A percentile compares a stretch with the other conserved stretches of the same genome.
Evolutionary conservation across 495 filamentous ascomycete species (phyloP).

Genomic region (Aspergillus conjunctus): DNA sequence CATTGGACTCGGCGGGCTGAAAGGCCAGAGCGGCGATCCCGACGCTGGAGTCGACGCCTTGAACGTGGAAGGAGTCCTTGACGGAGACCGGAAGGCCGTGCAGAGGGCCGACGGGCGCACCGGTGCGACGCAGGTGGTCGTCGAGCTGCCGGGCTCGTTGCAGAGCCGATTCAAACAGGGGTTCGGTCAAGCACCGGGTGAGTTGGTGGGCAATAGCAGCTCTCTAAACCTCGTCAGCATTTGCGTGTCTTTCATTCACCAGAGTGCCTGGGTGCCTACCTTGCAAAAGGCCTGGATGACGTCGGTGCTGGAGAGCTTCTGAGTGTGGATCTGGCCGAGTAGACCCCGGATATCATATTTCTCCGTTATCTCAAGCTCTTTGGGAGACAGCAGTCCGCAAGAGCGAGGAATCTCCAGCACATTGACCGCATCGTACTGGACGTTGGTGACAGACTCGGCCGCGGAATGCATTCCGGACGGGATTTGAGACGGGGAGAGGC

Average conservation of each 20-base stretch:
- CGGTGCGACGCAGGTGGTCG: conserved; percentile 48
- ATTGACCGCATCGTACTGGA: conserved; percentile 36
- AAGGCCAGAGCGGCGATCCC: conserved; percentile 58
- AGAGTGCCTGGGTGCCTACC: conserved; percentile 34
- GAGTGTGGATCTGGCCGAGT: conserved; percentile 46
- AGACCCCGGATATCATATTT: conserved; percentile 54
- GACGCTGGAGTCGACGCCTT: conserved; percentile 58
- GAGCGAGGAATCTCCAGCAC: conserved; percentile 50
- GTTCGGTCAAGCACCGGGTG: conserved; percentile 67
- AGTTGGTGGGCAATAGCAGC: conserved; percentile 64
- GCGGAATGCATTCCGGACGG: conserved; percentile 44
- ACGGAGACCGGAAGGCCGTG: conserved; percentile 69
- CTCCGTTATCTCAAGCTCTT: conserved; percentile 63
- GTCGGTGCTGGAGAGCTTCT: conserved; percentile 54
- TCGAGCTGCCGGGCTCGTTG: conserved; percentile 61
- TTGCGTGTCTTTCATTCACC: neutral
- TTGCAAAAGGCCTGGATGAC: conserved; percentile 65
- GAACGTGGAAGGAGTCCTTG: conserved; percentile 68
- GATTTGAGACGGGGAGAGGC: conserved; percentile 35
- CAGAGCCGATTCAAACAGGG: conserved; percentile 64
- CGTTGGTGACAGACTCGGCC: conserved; percentile 43
- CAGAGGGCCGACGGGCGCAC: conserved; percentile 58
- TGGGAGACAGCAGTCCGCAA: conserved; percentile 52
- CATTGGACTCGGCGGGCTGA: conserved; percentile 50
- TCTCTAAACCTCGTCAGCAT: conserved; percentile 32